phyloP scores from a whole-genome alignment of 2,329 filamentous ascomycete species.

The Apiospora hydei region DNA sequence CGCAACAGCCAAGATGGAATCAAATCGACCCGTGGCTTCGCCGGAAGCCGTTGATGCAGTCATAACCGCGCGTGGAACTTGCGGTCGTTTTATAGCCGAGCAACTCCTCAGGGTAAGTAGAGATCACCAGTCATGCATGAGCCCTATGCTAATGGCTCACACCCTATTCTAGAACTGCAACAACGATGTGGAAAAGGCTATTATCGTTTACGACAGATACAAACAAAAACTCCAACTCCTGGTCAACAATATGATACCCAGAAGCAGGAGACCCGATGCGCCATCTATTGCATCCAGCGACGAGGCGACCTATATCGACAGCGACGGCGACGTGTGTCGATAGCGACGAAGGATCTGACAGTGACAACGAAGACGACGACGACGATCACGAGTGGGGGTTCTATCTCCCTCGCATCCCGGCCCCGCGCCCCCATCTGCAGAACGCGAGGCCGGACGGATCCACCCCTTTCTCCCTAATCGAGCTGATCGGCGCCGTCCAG shows the following conservation, averaged over 20 bases:
- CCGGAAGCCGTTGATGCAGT: neutral
- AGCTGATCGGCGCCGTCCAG: conserved; percentile 22
- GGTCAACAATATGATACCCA: neutral
- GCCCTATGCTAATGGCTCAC: neutral
- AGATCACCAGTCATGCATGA: neutral
- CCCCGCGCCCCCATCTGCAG: neutral
- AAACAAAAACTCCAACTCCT: neutral
- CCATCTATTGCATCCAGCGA: neutral
- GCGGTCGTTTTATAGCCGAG: neutral
- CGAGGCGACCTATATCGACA: neutral
- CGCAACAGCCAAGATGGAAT: neutral
- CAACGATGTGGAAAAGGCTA: neutral
- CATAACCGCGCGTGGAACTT: neutral
- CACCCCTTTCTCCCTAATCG: neutral
- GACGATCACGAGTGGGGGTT: neutral
- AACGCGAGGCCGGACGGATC: conserved; percentile 3
- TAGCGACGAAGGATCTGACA: neutral
- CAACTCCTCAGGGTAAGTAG: neutral
- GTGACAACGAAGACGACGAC: neutral
- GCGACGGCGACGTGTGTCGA: neutral
- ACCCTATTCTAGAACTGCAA: neutral
- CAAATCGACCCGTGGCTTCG: neutral
- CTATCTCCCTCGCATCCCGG: neutral
- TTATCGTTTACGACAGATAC: neutral
- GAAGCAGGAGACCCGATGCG: neutral